A percentile compares a stretch with the other conserved stretches of the same genome.
Conservation (phyloP, 768 basidiomycete species). For the Mycena polygramma region DNA sequence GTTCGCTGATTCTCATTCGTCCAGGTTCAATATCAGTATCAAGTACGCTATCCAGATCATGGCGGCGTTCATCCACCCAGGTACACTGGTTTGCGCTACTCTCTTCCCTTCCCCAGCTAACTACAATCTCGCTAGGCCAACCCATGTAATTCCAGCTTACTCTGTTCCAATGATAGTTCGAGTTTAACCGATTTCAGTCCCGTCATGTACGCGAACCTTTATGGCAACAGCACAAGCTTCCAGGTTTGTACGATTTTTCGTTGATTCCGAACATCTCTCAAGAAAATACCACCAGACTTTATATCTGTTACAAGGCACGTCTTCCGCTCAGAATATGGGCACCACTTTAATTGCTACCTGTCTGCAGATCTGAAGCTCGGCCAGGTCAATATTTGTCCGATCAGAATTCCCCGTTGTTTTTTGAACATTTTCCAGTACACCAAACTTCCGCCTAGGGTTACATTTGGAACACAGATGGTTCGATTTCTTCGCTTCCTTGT, state of each 20-base stretch:
- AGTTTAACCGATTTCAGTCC: slow-evolving; percentile 47
- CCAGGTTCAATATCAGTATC: slow-evolving; percentile 60
- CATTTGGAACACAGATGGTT: slow-evolving; percentile 63
- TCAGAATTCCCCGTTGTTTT: background rate
- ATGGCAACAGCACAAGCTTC: slow-evolving; percentile 59
- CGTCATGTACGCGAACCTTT: slow-evolving; percentile 69
- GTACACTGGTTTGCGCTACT: background rate
- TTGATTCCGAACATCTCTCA: background rate
- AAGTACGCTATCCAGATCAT: slow-evolving; percentile 65
- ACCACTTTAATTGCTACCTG: slow-evolving; percentile 22
- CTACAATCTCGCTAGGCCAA: slow-evolving; percentile 48
- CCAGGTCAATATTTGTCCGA: slow-evolving; percentile 33
- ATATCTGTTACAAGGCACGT: slow-evolving; percentile 61
- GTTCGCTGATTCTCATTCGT: background rate
- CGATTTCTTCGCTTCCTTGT: background rate
- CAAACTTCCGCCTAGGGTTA: slow-evolving; percentile 64
- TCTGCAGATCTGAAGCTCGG: slow-evolving; percentile 62
- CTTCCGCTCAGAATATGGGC: background rate
- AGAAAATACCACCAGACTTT: slow-evolving; percentile 64
- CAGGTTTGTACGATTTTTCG: slow-evolving; percentile 1
- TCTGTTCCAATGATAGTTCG: background rate
- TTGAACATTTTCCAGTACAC: slow-evolving; percentile 52
- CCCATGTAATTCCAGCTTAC: slow-evolving; percentile 51
- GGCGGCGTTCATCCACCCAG: slow-evolving; percentile 60
- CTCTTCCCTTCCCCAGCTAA: background rate